These are phyloP conservation scores for Thelonectria olida DNA, from an alignment of 2,329 filamentous ascomycete species.

Conservation along the genomic window DNA sequence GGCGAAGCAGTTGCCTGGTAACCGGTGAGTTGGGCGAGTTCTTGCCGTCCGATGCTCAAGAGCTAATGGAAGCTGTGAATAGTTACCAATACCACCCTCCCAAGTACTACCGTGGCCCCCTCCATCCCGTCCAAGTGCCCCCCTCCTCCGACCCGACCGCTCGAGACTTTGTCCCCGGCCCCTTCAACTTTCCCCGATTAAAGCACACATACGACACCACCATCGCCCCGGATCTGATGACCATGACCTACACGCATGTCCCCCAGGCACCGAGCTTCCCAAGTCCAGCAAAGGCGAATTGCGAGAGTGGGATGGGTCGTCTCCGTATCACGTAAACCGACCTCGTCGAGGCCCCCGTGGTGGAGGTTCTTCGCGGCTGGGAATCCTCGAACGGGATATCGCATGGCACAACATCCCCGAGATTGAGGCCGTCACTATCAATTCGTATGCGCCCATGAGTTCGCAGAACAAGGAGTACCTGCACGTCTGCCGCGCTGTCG, in stretches of 20 bases:
- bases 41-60: neutral
- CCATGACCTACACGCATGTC: slow-evolving; percentile 87
- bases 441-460: slow-evolving; percentile 77
- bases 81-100: slow-evolving; percentile 97
- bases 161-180: slow-evolving; percentile 87
- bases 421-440: slow-evolving; percentile 82
- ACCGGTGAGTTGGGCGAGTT: slow-evolving; percentile 50
- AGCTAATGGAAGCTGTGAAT: slow-evolving; percentile 35
- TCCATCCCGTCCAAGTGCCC: slow-evolving; percentile 94
- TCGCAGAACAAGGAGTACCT: slow-evolving; percentile 77
- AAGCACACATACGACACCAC: slow-evolving; percentile 91
- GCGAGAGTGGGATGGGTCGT: slow-evolving; percentile 87
- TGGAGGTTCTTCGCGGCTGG: slow-evolving; percentile 68
- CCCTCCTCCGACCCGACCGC: slow-evolving; percentile 86
- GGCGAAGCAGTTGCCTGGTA: slow-evolving; percentile 54
- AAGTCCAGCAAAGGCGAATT: slow-evolving; percentile 69
- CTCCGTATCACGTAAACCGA: slow-evolving; percentile 93
- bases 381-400: slow-evolving; percentile 76
- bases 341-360: slow-evolving; percentile 86
- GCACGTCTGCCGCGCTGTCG: slow-evolving; percentile 82
- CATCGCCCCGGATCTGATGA: slow-evolving; percentile 86
- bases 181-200: slow-evolving; percentile 87
- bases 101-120: slow-evolving; percentile 91
- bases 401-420: slow-evolving; percentile 87
- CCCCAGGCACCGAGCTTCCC: slow-evolving; percentile 74